phyloP scores from a whole-genome alignment of 345 rosid genomes.

The Citrus australasica region DNA sequence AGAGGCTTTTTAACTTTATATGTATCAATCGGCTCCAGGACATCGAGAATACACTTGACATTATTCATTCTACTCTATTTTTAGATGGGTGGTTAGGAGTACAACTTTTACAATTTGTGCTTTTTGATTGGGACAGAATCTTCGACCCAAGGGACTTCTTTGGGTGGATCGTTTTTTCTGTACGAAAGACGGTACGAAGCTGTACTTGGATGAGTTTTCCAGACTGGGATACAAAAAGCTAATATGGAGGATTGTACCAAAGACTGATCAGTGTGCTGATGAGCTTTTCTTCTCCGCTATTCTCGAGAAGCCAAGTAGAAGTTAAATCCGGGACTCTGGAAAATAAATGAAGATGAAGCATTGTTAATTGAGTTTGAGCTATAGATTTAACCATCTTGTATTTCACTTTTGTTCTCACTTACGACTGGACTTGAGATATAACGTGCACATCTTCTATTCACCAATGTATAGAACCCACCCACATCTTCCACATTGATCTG shows the following conservation, averaged over 20 bases:
- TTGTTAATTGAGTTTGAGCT: neutral
- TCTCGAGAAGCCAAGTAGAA: conserved; percentile 48
- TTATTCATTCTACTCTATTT: conserved; percentile 45
- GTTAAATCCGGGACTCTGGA: neutral
- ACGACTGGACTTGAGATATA: neutral
- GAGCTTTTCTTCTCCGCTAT: conserved; percentile 56
- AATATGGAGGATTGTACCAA: conserved; percentile 43
- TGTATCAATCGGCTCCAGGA: conserved; percentile 44
- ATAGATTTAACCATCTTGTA: neutral
- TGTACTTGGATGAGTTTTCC: conserved; percentile 40
- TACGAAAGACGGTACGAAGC: conserved; percentile 33
- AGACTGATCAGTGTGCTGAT: conserved; percentile 40
- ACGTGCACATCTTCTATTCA: neutral
- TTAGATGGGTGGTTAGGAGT: conserved; percentile 49
- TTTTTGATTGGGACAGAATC: conserved; percentile 52
- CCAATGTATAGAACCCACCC: neutral
- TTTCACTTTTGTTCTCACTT: neutral
- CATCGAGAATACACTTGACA: conserved; percentile 51
- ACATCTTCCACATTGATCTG: neutral
- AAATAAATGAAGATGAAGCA: neutral
- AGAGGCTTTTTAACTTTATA: conserved; percentile 50
- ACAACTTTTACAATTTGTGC: conserved; percentile 42
- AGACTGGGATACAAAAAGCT: conserved; percentile 42
- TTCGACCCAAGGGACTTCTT: conserved; percentile 44
- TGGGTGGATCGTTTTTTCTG: conserved; percentile 62